Conservation (phyloP, 257 asterid species). For the Solanum lignicaule region DNA sequence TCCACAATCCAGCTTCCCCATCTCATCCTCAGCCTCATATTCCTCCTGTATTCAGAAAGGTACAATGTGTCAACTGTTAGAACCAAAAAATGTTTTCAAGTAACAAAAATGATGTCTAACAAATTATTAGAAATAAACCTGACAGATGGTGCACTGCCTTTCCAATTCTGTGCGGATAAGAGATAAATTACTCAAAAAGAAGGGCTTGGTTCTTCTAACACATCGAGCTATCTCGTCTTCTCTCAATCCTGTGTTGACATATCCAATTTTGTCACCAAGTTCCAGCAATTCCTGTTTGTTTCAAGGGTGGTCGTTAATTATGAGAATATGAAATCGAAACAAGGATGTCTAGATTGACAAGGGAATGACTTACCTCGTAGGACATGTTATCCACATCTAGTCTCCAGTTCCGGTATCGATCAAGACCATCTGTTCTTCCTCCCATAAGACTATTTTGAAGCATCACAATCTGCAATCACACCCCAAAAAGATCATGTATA, state of each 20-base stretch:
- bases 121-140: constrained; percentile 28
- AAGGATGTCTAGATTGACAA: not conserved
- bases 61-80: not conserved
- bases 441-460: constrained; percentile 64
- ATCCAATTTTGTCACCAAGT: constrained; percentile 84
- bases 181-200: constrained; percentile 11
- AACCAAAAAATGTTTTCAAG: not conserved
- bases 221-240: constrained; percentile 62
- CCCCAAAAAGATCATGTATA: not conserved
- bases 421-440: constrained; percentile 41
- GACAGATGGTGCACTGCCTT: constrained; percentile 82
- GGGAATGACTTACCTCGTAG: constrained; percentile 54
- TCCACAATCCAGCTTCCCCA: constrained; percentile 67
- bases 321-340: not conserved
- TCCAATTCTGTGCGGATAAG: constrained; percentile 40
- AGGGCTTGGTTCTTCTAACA: constrained; percentile 44
- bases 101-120: not conserved
- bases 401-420: constrained; percentile 61
- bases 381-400: constrained; percentile 87
- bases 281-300: constrained; percentile 70
- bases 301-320: not conserved
- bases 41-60: constrained; percentile 47
- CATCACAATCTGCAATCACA: constrained; percentile 54
- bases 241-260: constrained; percentile 81
- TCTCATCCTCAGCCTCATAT: constrained; percentile 60